phyloP scores from a whole-genome alignment of 148 eudicot species.

The Linanthus parryae region DNA sequence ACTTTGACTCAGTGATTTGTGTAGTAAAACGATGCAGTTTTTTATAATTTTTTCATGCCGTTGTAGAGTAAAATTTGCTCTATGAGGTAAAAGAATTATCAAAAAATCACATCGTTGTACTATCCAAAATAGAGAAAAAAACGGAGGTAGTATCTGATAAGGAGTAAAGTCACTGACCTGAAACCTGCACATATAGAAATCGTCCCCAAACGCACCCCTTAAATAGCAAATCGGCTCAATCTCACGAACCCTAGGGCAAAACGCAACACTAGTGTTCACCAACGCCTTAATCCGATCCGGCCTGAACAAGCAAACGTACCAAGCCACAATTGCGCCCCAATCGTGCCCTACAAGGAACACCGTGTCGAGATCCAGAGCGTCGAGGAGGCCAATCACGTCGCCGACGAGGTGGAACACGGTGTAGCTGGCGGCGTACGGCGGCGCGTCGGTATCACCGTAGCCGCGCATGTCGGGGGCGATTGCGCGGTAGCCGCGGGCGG shows the following conservation, averaged over 20 bases:
- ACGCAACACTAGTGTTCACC: constrained; percentile 7
- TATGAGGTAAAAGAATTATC: too few relatives aligned
- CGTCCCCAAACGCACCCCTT: neutral
- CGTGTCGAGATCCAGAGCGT: neutral
- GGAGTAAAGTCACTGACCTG: too few relatives aligned
- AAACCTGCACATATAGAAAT: constrained; percentile 3
- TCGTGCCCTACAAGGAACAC: constrained; percentile 12
- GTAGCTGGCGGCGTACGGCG: neutral
- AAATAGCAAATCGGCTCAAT: too few relatives aligned
- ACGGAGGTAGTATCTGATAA: too few relatives aligned
- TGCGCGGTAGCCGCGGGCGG: constrained; percentile 21
- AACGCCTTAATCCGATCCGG: constrained; percentile 14
- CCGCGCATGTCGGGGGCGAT: neutral
- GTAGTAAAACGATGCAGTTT: too few relatives aligned
- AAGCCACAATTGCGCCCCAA: constrained; percentile 3
- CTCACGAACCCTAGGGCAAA: neutral
- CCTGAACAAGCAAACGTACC: constrained; percentile 8
- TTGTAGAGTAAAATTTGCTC: too few relatives aligned
- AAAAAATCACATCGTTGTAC: too few relatives aligned
- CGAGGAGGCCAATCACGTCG: neutral
- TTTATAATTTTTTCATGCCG: too few relatives aligned
- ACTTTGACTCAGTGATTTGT: too few relatives aligned
- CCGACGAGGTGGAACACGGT: neutral
- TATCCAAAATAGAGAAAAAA: too few relatives aligned
- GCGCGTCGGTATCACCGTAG: neutral